phyloP scores from a whole-genome alignment of 75 land plant species.

The Sequoiadendron giganteum region DNA sequence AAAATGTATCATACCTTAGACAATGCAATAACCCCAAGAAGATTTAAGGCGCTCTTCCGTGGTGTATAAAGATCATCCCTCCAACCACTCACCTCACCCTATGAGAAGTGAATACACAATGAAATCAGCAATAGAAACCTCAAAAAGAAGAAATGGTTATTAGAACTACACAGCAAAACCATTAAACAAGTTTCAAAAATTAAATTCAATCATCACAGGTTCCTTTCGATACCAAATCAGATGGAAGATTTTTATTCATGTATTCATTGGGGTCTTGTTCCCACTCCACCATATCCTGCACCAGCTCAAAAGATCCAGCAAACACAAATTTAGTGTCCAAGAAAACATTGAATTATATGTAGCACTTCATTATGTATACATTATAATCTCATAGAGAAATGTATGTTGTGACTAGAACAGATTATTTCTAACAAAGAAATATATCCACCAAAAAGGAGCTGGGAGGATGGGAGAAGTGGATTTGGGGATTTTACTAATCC shows the following conservation, averaged over 20 bases:
- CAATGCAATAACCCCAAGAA: constrained; percentile 77
- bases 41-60: constrained; percentile 84
- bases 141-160: background rate
- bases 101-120: constrained; percentile 1
- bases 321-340: constrained; percentile 2
- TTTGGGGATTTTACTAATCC: background rate
- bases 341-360: background rate
- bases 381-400: no score
- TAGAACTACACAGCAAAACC: background rate
- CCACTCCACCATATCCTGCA: constrained; percentile 80
- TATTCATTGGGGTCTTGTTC: constrained; percentile 84
- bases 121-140: background rate
- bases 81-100: constrained; percentile 87
- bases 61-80: constrained; percentile 75
- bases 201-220: background rate
- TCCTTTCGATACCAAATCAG: constrained; percentile 62
- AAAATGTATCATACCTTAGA: constrained; percentile 55
- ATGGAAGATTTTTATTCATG: constrained; percentile 83
- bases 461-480: no score
- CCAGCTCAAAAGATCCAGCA: background rate
- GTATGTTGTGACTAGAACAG: background rate
- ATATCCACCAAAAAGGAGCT: no score
- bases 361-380: background rate
- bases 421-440: background rate
- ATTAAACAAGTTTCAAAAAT: background rate